Percentiles rank a stretch among this genome's conserved stretches.
Conservation (phyloP, 2,329 filamentous ascomycete species). For the Tolypocladium pustulatum region DNA sequence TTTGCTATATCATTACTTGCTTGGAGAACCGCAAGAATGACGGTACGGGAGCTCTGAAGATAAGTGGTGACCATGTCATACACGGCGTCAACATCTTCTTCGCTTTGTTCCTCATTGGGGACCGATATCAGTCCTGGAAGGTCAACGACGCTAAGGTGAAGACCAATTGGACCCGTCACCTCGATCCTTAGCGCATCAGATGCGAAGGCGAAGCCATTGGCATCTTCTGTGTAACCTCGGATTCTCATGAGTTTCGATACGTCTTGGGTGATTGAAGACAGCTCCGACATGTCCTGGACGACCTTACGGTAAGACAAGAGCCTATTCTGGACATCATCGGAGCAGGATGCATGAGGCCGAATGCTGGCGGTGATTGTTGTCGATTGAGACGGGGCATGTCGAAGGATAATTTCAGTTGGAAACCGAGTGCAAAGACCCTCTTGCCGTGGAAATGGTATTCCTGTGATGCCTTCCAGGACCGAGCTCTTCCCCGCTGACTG, state of each 20-base stretch:
- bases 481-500: not conserved
- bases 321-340: too few relatives aligned
- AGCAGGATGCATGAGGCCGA: too few relatives aligned
- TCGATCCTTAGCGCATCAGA: not conserved
- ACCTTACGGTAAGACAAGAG: not conserved
- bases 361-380: too few relatives aligned
- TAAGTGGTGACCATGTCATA: not conserved
- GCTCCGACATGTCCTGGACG: not conserved
- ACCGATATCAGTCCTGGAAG: not conserved
- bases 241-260: not conserved
- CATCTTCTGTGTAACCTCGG: too few relatives aligned
- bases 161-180: not conserved
- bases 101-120: not conserved
- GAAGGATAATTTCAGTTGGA: not conserved
- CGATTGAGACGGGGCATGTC: not conserved
- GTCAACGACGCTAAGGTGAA: not conserved
- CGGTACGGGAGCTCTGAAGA: not conserved
- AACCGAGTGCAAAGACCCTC: not conserved
- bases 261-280: not conserved
- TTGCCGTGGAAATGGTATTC: not conserved
- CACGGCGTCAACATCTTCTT: not conserved
- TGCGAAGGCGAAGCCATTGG: too few relatives aligned
- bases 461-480: not conserved
- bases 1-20: not conserved
- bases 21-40: not conserved